Evolutionary conservation across 192 early-diverging fungal genomes (phyloP), one percentile per base, ranked within the genome.

Genomic region (Jimgerdemannia lactiflua): DNA sequence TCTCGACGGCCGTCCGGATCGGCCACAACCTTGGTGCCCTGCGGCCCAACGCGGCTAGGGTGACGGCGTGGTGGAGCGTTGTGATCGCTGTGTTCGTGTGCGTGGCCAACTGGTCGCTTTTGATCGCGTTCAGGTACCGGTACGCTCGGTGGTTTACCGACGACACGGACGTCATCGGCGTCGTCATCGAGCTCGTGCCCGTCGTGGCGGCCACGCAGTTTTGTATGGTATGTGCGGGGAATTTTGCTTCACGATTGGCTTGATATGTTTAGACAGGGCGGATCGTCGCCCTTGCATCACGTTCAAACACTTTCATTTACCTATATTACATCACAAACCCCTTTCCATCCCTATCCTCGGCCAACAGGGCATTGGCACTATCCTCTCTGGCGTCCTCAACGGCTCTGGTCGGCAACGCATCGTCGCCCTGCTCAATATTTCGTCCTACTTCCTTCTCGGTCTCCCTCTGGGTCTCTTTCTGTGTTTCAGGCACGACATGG

Each of bases 11-110:
- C 14, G 78, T 79, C 11, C 70, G 74, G 42, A 39, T 75, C 11
- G 78, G 78, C 4, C 78, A 79, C 54, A 73, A 79, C 66, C 29
- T 79, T 9, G 78, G 78, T 3, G 78, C 78, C 3, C 64, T 71
- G 70, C 69, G 65, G n/a, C 74, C 78, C 3, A 40, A 71, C 39
- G 69, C 70, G 43, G 70, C 78, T 39, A 70, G 67, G 42, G 42
- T 70, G 17, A 65, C 64, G 19, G 78, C 75, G 3, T 1, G 44
- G 40, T 29, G 74, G 43, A 65, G 73, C 3, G 73, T 71, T 1
- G 43, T 19, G 29, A 42, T 71, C 3, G 74, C 73, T 1, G 59
- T 75, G 29, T 54, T 64, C 42, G 43, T 71, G n/a, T 70, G 70
- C 17, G 20, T 69, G 11, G 0, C 71, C 14, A 75, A 74, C 66